Base-by-base conservation (phyloP, 2,329 filamentous ascomycete genomes). In the Clonostachys rhizophaga region DNA sequence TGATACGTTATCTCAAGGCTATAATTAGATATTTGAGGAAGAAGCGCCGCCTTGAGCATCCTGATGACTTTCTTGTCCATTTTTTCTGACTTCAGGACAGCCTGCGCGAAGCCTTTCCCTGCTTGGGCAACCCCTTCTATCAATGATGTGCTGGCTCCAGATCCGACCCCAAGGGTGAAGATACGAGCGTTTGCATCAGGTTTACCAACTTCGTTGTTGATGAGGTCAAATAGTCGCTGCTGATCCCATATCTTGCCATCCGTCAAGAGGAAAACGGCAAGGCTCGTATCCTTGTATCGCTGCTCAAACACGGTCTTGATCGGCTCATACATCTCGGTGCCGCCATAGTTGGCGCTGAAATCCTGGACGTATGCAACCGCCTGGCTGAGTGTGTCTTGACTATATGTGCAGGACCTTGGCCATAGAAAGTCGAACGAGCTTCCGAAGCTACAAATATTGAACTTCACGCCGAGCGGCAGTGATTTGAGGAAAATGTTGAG, bases 401-500 rank as follows among this genome's bases (percentile, higher is more conserved):
- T 66, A 48, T 80, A 82, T 0, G 62, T 60, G 42, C 64, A 62
- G 3, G 77, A 80, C 30, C 67, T 65, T 0, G 60, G 43, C 67
- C 71, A 83, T 6, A 82, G 61, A 44, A 78, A 77, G 2, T 55
- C 50, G 49, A 71, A 65, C 0, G 7, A 35, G 2, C 61, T 69
- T 11, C 84, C 84, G 46, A 88, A 88, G 5, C 81, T 84, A 58
- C 80, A 84, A 46, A 88, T 83, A 57, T 88, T 87, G 71, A 88
- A 88, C 55, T 79, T 79, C 50, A 78, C 70, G 6, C 82, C 81
- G 2, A 83, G 54, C 0, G 83, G 83, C 3, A 88, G 66, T 0
- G 81, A 86, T 58, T 84, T 85, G 47, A 87, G 65, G 53, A 87
- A 87, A 18, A 87, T 68, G 6, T 76, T 72, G 17, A 87, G 67